A percentile compares a stretch with the other conserved stretches of the same genome.
Conservation (phyloP, 2,329 filamentous ascomycete genomes). For the Beauveria sp. region DNA sequence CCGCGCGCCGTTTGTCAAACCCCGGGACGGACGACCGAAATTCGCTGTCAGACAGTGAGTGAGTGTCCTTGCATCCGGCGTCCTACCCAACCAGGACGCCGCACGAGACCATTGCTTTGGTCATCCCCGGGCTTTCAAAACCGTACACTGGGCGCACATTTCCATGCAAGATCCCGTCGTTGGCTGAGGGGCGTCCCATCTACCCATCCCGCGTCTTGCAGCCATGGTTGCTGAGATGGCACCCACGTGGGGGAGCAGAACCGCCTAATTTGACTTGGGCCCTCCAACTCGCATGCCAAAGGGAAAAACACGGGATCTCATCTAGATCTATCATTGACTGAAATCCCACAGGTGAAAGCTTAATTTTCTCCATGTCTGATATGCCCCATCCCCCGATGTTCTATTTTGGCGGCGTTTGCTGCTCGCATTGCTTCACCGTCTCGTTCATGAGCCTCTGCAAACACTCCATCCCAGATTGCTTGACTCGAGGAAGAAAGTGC, state of each 20-base stretch:
- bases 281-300: not conserved
- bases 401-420: not conserved
- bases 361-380: not conserved
- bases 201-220: not conserved
- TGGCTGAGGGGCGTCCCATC: not conserved
- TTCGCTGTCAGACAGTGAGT: not conserved
- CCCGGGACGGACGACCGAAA: too few relatives aligned
- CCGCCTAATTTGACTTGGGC: not conserved
- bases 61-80: too few relatives aligned
- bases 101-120: constrained; percentile 3
- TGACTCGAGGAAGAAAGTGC: too few relatives aligned
- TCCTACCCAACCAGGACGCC: constrained; percentile 9
- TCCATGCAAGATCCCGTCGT: not conserved
- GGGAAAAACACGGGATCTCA: not conserved
- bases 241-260: not conserved
- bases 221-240: not conserved
- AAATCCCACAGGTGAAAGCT: not conserved
- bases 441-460: too few relatives aligned
- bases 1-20: not conserved
- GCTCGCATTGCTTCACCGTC: too few relatives aligned
- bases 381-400: not conserved
- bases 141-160: not conserved
- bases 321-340: constrained; percentile 3
- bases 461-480: too few relatives aligned
- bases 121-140: too few relatives aligned